A percentile compares a stretch with the other conserved stretches of the same genome.
Evolutionary conservation across 305 asterid species (phyloP).

Genomic region (Fraxinus sp.): DNA sequence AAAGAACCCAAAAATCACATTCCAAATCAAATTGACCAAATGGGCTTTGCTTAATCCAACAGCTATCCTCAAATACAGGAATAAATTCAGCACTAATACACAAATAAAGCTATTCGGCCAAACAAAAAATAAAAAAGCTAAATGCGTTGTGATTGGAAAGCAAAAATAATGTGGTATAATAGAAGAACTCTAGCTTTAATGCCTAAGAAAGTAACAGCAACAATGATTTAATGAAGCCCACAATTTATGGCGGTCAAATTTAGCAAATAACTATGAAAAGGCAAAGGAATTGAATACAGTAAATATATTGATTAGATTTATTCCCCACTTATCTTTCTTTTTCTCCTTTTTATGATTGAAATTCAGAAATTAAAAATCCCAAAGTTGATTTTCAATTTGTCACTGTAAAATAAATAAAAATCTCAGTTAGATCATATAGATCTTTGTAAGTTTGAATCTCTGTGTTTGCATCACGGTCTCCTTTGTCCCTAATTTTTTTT

Average conservation of each 20-base stretch:
- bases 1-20: not conserved
- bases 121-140: conserved; percentile 7
- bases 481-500: no score
- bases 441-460: not conserved
- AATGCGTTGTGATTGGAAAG: conserved; percentile 22
- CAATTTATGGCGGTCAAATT: conserved; percentile 55
- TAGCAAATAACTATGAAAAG: conserved; percentile 34
- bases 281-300: conserved; percentile 35
- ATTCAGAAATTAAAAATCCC: conserved; percentile 30
- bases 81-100: not conserved
- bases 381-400: conserved; percentile 35
- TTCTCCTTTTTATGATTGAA: conserved; percentile 30
- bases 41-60: not conserved
- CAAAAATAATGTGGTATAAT: conserved; percentile 21
- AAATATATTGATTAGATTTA: conserved; percentile 21
- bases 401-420: conserved; percentile 19
- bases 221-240: conserved; percentile 45
- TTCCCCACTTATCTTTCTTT: conserved; percentile 20
- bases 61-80: not conserved
- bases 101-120: not conserved
- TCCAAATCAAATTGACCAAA: conserved; percentile 15
- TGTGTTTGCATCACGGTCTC: not conserved
- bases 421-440: not conserved
- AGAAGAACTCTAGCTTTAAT: conserved; percentile 48
- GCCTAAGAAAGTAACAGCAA: conserved; percentile 46